Base-by-base conservation (phyloP, 495 filamentous ascomycete species). In the Copromyces sp. region DNA sequence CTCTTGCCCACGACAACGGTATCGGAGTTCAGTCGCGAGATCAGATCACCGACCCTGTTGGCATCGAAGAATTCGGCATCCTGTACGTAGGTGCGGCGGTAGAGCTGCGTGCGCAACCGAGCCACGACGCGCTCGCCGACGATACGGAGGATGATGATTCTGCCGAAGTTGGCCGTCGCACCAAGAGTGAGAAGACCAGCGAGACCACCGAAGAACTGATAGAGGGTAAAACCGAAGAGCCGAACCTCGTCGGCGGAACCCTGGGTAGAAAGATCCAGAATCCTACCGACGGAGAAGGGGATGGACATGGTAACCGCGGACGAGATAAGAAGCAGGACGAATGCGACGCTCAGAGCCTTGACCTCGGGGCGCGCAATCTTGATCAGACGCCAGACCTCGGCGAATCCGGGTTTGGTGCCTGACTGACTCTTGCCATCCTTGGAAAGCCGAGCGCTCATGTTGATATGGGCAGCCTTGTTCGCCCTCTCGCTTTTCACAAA, bases 11-110 rank as follows among this genome's bases (percentile, higher is more conserved):
- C 95, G 75, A 99, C 94, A 75, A 98, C 91, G 2, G 95, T 98
- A 79, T 99, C 95, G 9, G 94, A 97, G 76, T 94, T 93, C 29
- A 99, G 89, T 16, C 95, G 89, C 68, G 95, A 98, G 76, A 98
- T 97, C 75, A 99, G 83, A 79, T 99, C 95, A 75, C 95, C 95
- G 44, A 97, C 94, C 24, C 96, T 87, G 82, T 99, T 99, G 44
- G 95, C 95, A 79, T 99, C 95, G 79, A 98, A 99, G 84, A 99
- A 99, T 78, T 99, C 95, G 72, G 96, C 96, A 80, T 99, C 94
- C 78, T 99, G 95, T 29, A 94, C 84, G 73, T 96, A 95, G 0
- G 95, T 98, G 77, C 91, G 88, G 70, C 93, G 88, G 84, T 95
- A 99, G 29, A 99, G 89, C 80, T 92, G 91, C 11, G 94, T 95